Base-by-base conservation (phyloP, 2,329 filamentous ascomycete genomes). In the Aspergillus sp. region DNA sequence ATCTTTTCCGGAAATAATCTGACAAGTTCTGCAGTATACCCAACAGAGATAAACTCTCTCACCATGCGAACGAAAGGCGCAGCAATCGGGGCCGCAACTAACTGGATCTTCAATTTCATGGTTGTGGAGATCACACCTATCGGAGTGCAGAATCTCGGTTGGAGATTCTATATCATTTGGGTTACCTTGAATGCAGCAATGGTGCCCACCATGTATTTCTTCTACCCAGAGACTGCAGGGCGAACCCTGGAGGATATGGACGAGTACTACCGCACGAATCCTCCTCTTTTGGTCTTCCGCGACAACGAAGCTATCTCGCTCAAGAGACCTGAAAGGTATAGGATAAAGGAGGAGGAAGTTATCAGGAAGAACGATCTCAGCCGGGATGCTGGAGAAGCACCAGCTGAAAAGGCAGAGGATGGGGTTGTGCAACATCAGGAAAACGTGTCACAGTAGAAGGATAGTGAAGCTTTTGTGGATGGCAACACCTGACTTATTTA, bases 41-140 rank as follows among this genome's bases (percentile, higher is more conserved):
- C 70, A 0, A 71, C 68, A 2, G 70, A 75, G 50, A 67, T 74
- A 39, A 73, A 73, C 60, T 70, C 71, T 3, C 65, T 73, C 12
- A 65, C 64, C 4, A 72, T 72, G 67, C 66, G 72, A 19, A 71
- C 69, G 11, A 73, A 73, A 52, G 70, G 69, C 1, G 69, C 71
- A 3, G 65, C 66, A 1, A 54, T 72, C 0, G 71, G 65, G 8
- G 69, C 70, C 50, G 64, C 69, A 2, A 71, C 69, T 8, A 73
- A 73, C 55, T 68, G 66, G 66, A 63, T 64, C n/a, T 52, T 64
- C 59, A 73, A 73, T 54, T 73, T 71, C 53, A 69, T 73, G 66
- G 66, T 73, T 15, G 71, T 70, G 3, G 68, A 70, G 44, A 62
- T 73, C 5, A 73, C 71, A 2, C 70, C 70, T 0, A 62, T 66